Evolutionary conservation across 305 asterid species (phyloP).

Genomic region (Fraxinus dipetala): DNA sequence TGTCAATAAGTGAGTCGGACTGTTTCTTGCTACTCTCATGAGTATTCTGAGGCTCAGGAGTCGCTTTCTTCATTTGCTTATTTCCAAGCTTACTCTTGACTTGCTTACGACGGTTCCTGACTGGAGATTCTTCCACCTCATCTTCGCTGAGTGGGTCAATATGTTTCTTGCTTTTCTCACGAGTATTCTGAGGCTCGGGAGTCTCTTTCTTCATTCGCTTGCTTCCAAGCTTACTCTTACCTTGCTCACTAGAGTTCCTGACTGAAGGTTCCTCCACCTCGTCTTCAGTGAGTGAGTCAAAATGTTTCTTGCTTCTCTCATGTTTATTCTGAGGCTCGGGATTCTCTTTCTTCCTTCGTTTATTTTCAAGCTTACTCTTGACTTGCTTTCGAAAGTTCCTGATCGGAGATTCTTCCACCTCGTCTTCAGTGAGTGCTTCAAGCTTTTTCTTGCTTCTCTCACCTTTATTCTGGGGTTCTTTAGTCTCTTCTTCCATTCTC

Average conservation of each 20-base stretch:
- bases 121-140: neutral
- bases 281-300: neutral
- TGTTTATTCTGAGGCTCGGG: conserved; percentile 5
- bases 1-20: conserved; percentile 27
- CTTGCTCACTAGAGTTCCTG: conserved; percentile 13
- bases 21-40: conserved; percentile 34
- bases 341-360: conserved; percentile 18
- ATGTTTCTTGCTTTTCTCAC: conserved; percentile 1
- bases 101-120: conserved; percentile 15
- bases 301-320: conserved; percentile 5
- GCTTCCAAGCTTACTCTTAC: conserved; percentile 32
- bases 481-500: conserved; percentile 33
- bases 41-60: conserved; percentile 38
- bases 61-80: conserved; percentile 34
- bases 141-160: neutral
- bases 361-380: conserved; percentile 17
- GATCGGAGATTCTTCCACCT: conserved; percentile 38
- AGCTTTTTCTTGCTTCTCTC: conserved; percentile 22
- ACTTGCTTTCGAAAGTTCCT: conserved; percentile 38
- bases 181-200: neutral
- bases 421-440: neutral
- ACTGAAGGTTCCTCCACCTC: conserved; percentile 17
- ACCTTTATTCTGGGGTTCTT: conserved; percentile 25
- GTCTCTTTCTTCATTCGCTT: conserved; percentile 21
- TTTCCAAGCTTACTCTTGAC: conserved; percentile 30